phyloP scores from a whole-genome alignment of 1,284 basidiomycete genomes.

The Trametes hirsuta region DNA sequence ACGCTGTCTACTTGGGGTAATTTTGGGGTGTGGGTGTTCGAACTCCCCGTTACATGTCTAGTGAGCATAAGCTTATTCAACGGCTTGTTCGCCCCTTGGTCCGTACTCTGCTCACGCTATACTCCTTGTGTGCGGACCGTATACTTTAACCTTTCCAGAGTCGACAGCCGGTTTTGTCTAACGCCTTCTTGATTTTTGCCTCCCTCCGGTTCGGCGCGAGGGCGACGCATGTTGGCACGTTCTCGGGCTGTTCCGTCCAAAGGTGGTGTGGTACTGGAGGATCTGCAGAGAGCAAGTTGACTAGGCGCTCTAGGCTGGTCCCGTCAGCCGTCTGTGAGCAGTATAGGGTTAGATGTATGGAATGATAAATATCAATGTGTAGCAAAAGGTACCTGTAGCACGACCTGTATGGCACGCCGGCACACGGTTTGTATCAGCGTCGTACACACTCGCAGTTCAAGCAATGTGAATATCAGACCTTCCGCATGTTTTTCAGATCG shows the following conservation, averaged over 20 bases:
- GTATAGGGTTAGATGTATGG: background rate
- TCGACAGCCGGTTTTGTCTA: slow-evolving; percentile 43
- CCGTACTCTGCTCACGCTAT: no score
- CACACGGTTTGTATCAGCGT: slow-evolving; percentile 11
- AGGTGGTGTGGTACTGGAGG: slow-evolving; percentile 46
- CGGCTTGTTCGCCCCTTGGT: no score
- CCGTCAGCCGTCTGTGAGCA: slow-evolving; percentile 39
- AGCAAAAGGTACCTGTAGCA: slow-evolving; percentile 40
- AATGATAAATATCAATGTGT: no score
- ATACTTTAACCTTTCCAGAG: slow-evolving; percentile 31
- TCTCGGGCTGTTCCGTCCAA: slow-evolving; percentile 60
- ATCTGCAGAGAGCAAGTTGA: slow-evolving; percentile 34
- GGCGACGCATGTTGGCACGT: slow-evolving; percentile 54
- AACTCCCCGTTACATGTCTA: no score
- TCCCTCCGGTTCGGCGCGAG: slow-evolving; percentile 53
- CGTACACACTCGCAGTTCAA: background rate
- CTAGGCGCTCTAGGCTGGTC: slow-evolving; percentile 39
- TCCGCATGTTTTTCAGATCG: slow-evolving; percentile 46
- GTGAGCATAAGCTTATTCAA: no score
- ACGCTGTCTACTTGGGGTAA: no score
- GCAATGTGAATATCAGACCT: slow-evolving; percentile 25
- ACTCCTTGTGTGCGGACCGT: background rate
- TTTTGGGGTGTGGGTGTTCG: no score
- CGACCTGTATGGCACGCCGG: slow-evolving; percentile 33
- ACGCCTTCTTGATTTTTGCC: slow-evolving; percentile 42